phyloP scores from a whole-genome alignment of 2,329 filamentous ascomycete genomes.

The Xylariomycetidae sp. region DNA sequence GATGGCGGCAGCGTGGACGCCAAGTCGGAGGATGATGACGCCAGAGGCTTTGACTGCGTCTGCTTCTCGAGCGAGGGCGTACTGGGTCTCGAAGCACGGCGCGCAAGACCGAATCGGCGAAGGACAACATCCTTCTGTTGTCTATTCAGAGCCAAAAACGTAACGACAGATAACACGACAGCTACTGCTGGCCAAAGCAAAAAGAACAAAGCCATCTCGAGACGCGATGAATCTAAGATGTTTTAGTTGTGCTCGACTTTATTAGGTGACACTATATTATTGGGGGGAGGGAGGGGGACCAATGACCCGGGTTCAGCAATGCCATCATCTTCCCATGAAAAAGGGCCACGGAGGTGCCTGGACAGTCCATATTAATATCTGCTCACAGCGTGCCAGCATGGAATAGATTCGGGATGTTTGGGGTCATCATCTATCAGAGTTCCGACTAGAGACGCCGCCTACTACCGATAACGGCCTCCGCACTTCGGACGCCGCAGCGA shows the following conservation, averaged over 20 bases:
- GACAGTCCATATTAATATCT: too few relatives aligned
- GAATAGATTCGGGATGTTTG: too few relatives aligned
- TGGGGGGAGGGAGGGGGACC: too few relatives aligned
- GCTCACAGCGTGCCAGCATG: too few relatives aligned
- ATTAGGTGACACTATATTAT: too few relatives aligned
- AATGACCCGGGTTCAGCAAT: too few relatives aligned
- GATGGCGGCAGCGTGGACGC: conserved; percentile 16
- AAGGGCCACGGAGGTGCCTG: too few relatives aligned
- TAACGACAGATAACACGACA: conserved; percentile 15
- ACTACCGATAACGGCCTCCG: conserved; percentile 19
- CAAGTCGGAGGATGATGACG: conserved; percentile 14
- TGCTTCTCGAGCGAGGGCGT: conserved; percentile 21
- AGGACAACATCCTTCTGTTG: conserved; percentile 13
- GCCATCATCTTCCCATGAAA: too few relatives aligned
- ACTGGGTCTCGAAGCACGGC: conserved; percentile 10
- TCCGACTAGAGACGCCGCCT: too few relatives aligned
- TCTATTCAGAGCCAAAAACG: conserved; percentile 13
- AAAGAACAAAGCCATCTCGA: conserved; percentile 9
- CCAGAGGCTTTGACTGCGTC: conserved; percentile 15
- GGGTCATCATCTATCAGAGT: too few relatives aligned
- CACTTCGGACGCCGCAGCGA: conserved; percentile 9
- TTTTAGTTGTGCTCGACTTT: too few relatives aligned
- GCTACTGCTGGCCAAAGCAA: conserved; percentile 16
- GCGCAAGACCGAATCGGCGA: conserved; percentile 14
- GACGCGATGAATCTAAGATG: background rate